Base-by-base conservation (phyloP, 2,329 filamentous ascomycete genomes). In the Fusarium robinianum region DNA sequence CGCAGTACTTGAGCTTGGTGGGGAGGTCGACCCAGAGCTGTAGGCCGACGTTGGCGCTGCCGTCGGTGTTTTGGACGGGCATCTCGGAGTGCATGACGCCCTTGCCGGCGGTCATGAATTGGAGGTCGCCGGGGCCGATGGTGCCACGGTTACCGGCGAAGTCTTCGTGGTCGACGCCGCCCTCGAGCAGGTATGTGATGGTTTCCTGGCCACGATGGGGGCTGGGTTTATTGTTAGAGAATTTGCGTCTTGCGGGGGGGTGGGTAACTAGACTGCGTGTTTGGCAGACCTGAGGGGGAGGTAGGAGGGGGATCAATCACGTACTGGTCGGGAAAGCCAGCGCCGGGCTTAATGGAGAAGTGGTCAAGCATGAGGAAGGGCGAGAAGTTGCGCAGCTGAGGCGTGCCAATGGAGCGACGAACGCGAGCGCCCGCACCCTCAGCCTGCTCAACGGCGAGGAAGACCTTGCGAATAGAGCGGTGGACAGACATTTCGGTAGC, bases 331-430 rank as follows among this genome's bases (percentile, higher is more conserved):
- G 91, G 90, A 66, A 96, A 96, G 0, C 91, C 91, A 8, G 90
- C 87, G 46, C 88, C 89, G 2, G 85, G 83, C 39, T 81, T 80
- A 59, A 94, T 82, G 41, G 77, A 81, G 74, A 96, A 96, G 73
- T 96, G 88, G 66, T 97, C 92, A 32, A 96, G 87, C 90, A 97
- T 96, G 30, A 96, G 78, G 72, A 97, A 96, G 0, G 92, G 94
- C 10, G 85, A 88, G 68, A 97, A 86, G 74, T 95, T 90, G 63
- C 85, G 83, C 15, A 97, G 78, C 55, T 87, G 79, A 5, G 87
- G 79, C 1, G 90, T 95, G 57, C 92, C 92, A 55, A 97, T 88
- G 27, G 88, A 91, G 46, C 92, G 84, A 52, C 92, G 83, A 10
- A 97, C 92, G 51, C 84, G 80, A 5, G 92, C 92, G 43, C 94